Evolutionary conservation across 176 grass and related monocot genomes (phyloP), one percentile per base, ranked within the genome.

Genomic region (Zizania latifolia): DNA sequence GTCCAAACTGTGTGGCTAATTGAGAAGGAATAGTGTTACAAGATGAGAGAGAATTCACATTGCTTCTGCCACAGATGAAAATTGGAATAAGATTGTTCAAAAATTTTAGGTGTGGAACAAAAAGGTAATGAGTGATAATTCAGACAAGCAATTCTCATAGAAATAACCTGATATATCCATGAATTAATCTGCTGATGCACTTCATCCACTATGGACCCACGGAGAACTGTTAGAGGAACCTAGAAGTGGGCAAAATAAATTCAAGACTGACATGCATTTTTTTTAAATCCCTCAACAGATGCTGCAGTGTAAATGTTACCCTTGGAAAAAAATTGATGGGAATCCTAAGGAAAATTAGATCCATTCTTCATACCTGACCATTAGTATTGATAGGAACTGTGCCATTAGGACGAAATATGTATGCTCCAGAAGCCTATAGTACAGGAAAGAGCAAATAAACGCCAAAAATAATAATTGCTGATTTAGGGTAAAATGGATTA

Each of bases 101-200:
- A 70, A 61, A 17, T 36, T 21, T 16, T 17, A 4, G 58, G 58
- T 72, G 11, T 27, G 35, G 17, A 75, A 37, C 12, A 66, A 19
- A n/a, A 58, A 19, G 23, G 10, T 68, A 17, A 67, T 48, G 23
- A 51, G 0, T 57, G 67, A 62, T 78, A 37, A 33, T 73, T 40
- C 72, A 67, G 59, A 72, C 27, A 53, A 82, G n/a, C 8, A 63
- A n/a, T 56, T 79, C 0, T 58, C 40, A 35, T 64, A 68, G 15
- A 35, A 37, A 54, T 69, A 75, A 93, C 94, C 94, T 97, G 88
- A 87, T 91, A 91, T 85, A 97, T 97, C 94, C 94, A 97, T 83
- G 94, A 82, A 91, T 91, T 93, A 65, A 97, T 97, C 66, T 87
- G 88, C 71, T 85, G 86, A 69, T 93, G 88, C 57, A 97, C 86